Conservation (phyloP, 495 filamentous ascomycete genomes). For the Cercophora newfieldiana region DNA sequence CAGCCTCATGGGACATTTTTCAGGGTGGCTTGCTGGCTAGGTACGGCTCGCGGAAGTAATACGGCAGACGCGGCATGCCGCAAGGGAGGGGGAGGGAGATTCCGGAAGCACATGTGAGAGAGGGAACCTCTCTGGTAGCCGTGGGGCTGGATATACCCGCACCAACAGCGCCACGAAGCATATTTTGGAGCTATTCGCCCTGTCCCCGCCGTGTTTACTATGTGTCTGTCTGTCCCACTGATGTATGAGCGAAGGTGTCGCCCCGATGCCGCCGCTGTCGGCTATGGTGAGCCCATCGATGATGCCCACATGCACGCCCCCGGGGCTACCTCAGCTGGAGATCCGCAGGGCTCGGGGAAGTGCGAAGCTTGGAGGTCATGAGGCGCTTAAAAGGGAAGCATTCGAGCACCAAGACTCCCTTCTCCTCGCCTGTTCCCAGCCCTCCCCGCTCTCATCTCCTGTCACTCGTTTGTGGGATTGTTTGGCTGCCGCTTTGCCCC, state of each 20-base stretch:
- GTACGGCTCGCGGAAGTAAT: constrained; percentile 6
- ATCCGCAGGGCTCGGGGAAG: not conserved
- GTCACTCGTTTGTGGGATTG: constrained; percentile 2
- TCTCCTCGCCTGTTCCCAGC: not conserved
- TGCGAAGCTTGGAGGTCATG: not conserved
- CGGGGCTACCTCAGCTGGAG: not conserved
- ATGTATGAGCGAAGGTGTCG: not conserved
- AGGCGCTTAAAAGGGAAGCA: not conserved
- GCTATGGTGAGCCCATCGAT: not conserved
- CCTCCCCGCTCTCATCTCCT: not conserved
- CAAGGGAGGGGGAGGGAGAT: not conserved
- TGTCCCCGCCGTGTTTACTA: not conserved
- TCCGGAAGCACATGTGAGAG: constrained; percentile 1
- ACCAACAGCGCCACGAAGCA: constrained; percentile 21
- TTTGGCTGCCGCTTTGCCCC: not conserved
- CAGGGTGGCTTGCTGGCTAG: not conserved
- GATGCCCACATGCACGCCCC: not conserved
- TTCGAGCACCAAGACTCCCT: not conserved
- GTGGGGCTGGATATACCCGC: constrained; percentile 23
- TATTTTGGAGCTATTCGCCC: constrained; percentile 6
- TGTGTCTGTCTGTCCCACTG: not conserved
- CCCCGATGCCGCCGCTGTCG: not conserved
- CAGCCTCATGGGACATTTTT: constrained; percentile 1
- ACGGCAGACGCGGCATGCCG: not conserved
- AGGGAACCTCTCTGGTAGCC: not conserved